Evolutionary conservation across 2,329 filamentous ascomycete genomes (phyloP).

Genomic region (Massarina eburnea): DNA sequence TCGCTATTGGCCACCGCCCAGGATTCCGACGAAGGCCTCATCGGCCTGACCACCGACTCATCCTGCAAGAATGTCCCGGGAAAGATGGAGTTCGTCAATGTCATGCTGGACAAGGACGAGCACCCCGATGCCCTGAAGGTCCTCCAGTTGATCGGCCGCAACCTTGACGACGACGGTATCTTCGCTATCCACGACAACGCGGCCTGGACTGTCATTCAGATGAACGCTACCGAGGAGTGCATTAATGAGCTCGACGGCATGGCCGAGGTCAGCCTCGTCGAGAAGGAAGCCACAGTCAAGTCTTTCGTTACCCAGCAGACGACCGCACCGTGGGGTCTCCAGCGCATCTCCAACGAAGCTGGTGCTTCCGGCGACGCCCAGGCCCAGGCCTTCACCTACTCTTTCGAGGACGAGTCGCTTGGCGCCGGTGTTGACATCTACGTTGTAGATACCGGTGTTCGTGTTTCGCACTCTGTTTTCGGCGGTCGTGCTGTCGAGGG

Average conservation of each 20-base stretch:
- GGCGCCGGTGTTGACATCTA: conserved; percentile 52
- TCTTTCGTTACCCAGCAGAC: conserved; percentile 30
- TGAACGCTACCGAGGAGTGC: conserved; percentile 45
- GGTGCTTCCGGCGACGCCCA: conserved; percentile 34
- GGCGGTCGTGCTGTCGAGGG: conserved; percentile 46
- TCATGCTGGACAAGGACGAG: conserved; percentile 23
- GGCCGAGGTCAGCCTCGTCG: conserved; percentile 45
- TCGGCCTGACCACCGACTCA: conserved; percentile 17
- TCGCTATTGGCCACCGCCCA: conserved; percentile 8
- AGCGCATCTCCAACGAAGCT: conserved; percentile 45
- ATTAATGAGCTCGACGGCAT: conserved; percentile 43
- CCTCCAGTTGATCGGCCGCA: conserved; percentile 23
- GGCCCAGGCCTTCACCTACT: conserved; percentile 45
- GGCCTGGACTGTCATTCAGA: conserved; percentile 44
- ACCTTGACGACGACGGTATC: conserved; percentile 39
- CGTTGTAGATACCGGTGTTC: conserved; percentile 53
- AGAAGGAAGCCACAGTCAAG: conserved; percentile 42
- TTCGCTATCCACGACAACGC: conserved; percentile 43
- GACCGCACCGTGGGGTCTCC: conserved; percentile 50
- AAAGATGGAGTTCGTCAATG: conserved; percentile 34
- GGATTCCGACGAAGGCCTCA: conserved; percentile 21
- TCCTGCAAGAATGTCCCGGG: conserved; percentile 27
- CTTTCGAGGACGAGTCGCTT: conserved; percentile 38
- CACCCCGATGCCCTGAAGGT: conserved; percentile 6
- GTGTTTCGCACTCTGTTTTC: conserved; percentile 49